phyloP scores from a whole-genome alignment of 129 eudicot genomes.

The Pseudognaphalium luteoalbum region DNA sequence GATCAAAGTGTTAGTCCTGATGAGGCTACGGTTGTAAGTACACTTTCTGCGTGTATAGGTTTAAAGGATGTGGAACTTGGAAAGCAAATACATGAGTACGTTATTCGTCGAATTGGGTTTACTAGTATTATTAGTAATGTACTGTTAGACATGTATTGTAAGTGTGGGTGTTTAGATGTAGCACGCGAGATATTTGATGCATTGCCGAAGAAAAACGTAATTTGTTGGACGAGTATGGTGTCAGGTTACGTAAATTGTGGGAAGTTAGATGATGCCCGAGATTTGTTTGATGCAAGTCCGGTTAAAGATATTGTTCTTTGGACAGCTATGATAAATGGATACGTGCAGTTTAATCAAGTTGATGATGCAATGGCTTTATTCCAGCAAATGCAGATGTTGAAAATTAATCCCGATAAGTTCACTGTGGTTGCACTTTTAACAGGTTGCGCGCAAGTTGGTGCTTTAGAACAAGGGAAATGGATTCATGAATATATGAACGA shows the following conservation, averaged over 20 bases:
- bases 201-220: constrained; percentile 50
- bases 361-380: constrained; percentile 60
- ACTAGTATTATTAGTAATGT: constrained; percentile 56
- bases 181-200: constrained; percentile 56
- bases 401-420: constrained; percentile 59
- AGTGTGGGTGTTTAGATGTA: constrained; percentile 55
- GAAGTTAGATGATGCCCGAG: constrained; percentile 57
- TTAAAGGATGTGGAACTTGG: constrained; percentile 54
- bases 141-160: constrained; percentile 63
- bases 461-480: constrained; percentile 73
- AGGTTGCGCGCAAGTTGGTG: constrained; percentile 73
- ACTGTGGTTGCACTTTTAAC: constrained; percentile 65
- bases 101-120: constrained; percentile 33
- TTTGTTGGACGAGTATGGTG: constrained; percentile 70
- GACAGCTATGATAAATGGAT: constrained; percentile 83
- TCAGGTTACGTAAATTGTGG: constrained; percentile 65
- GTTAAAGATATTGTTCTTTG: constrained; percentile 63
- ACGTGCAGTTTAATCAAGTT: constrained; percentile 61
- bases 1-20: constrained; percentile 42
- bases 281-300: constrained; percentile 54
- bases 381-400: constrained; percentile 44
- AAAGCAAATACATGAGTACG: constrained; percentile 53
- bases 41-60: constrained; percentile 64
- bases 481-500: constrained; percentile 57
- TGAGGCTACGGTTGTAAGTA: constrained; percentile 67